Percentiles rank a stretch among this genome's conserved stretches.
phyloP scores from a whole-genome alignment of 805 yeast species.

The Ogataea haglerorum region DNA sequence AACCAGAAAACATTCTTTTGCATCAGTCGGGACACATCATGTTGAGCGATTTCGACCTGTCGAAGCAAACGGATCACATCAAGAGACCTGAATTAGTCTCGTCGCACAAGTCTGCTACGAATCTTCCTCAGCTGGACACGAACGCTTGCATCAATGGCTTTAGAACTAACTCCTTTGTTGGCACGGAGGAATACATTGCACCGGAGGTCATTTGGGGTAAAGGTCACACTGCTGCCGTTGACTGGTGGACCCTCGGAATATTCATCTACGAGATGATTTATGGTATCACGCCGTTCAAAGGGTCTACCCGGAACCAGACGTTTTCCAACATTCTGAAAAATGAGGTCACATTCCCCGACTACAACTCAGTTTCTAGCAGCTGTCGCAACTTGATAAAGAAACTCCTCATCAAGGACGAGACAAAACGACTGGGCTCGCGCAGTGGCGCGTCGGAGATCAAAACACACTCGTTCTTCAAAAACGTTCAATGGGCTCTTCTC shows the following conservation, averaged over 20 bases:
- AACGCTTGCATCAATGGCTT: constrained; percentile 94
- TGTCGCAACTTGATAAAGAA: constrained; percentile 82
- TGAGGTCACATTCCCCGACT: constrained; percentile 77
- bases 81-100: constrained; percentile 70
- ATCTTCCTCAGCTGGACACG: constrained; percentile 75
- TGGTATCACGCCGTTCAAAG: constrained; percentile 97
- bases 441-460: constrained; percentile 95
- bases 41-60: constrained; percentile 94
- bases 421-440: constrained; percentile 82
- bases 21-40: constrained; percentile 98
- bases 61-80: constrained; percentile 78
- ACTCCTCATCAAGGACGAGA: constrained; percentile 82
- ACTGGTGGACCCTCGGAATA: constrained; percentile 99
- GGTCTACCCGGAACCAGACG: constrained; percentile 81
- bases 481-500: constrained; percentile 90
- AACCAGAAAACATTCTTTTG: constrained; percentile 90
- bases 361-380: constrained; percentile 53
- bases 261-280: constrained; percentile 90
- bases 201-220: constrained; percentile 97
- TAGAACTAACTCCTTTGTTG: constrained; percentile 96
- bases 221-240: constrained; percentile 97
- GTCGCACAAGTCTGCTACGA: constrained; percentile 31
- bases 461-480: constrained; percentile 86
- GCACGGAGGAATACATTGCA: constrained; percentile 97
- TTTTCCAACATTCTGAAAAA: constrained; percentile 82